Percentiles rank a stretch among this genome's conserved stretches.
These are phyloP conservation scores for Ananas comosus DNA, from an alignment of 176 grass and related monocot genomes.

Conservation along the genomic window DNA sequence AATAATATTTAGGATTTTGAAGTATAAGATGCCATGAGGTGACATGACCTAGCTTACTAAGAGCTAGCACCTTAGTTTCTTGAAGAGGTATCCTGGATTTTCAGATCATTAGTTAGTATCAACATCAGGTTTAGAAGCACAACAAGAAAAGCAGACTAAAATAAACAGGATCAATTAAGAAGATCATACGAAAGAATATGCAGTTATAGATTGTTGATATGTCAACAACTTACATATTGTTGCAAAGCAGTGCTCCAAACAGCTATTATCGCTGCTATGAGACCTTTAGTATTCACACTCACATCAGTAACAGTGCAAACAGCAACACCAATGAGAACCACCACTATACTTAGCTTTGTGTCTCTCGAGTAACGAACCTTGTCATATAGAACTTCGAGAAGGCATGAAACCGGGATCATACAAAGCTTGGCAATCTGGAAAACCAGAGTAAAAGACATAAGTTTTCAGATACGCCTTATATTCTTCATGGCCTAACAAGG, in stretches of 20 bases:
- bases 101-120: no score
- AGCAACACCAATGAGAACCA: constrained; percentile 45
- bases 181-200: not conserved
- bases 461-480: not conserved
- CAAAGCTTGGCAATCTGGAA: constrained; percentile 43
- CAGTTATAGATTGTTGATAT: constrained; percentile 1
- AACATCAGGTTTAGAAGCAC: no score
- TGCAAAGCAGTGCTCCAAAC: constrained; percentile 47
- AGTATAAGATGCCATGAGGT: no score
- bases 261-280: constrained; percentile 31
- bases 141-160: not conserved
- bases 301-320: constrained; percentile 57
- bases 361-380: constrained; percentile 43
- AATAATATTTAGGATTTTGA: no score
- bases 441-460: constrained; percentile 9
- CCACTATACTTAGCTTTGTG: constrained; percentile 49
- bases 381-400: constrained; percentile 41
- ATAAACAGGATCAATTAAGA: not conserved
- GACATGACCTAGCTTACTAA: no score
- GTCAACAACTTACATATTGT: constrained; percentile 39
- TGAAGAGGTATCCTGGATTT: no score
- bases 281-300: constrained; percentile 36
- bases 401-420: constrained; percentile 40
- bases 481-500: constrained; percentile 2
- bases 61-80: no score